Conservation (phyloP, 148 eudicot genomes). For the Hydrangea macrophylla region DNA sequence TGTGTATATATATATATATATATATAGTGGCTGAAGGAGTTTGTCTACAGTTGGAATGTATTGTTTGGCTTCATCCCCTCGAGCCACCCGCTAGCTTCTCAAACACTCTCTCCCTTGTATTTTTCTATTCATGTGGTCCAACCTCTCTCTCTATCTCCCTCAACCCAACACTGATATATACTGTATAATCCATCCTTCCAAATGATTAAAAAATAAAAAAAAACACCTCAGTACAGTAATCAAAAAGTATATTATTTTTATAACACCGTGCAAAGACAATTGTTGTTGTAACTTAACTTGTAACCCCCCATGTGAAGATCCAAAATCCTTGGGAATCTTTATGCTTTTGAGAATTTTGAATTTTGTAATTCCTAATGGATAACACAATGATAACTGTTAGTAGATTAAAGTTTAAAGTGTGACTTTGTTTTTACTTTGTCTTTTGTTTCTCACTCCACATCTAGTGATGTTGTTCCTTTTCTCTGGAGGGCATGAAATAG, state of each 20-base stretch:
- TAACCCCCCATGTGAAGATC: constrained; percentile 28
- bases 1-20: no score
- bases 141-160: constrained; percentile 12
- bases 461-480: no score
- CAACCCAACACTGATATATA: not conserved
- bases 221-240: not conserved
- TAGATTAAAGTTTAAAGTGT: no score
- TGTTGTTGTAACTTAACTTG: constrained; percentile 14
- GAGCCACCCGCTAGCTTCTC: constrained; percentile 24
- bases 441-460: no score
- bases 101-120: constrained; percentile 3
- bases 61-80: constrained; percentile 9
- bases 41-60: constrained; percentile 9
- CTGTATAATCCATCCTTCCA: not conserved
- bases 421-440: no score
- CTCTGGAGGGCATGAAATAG: no score
- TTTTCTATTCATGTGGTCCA: constrained; percentile 16
- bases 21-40: constrained; percentile 14
- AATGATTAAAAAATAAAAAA: not conserved
- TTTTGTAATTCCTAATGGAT: constrained; percentile 1
- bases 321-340: constrained; percentile 18
- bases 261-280: not conserved
- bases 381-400: no score
- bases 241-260: no score
- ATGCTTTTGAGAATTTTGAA: constrained; percentile 1